phyloP scores from a whole-genome alignment of 495 filamentous ascomycete genomes.

The Penicillium alfredii region DNA sequence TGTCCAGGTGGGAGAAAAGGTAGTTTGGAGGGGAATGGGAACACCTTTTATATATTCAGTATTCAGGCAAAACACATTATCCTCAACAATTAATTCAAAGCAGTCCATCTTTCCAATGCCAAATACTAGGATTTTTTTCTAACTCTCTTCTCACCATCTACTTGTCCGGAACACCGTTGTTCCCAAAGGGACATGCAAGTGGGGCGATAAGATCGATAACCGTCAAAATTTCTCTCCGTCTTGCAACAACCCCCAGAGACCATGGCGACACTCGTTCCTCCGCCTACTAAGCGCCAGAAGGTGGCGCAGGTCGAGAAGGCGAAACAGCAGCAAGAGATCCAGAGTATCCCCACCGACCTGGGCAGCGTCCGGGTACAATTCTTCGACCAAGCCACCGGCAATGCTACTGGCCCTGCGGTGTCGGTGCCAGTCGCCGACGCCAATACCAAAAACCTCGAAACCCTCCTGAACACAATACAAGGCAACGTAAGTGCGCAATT shows the following conservation, averaged over 20 bases:
- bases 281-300: constrained; percentile 86
- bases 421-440: constrained; percentile 81
- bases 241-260: constrained; percentile 8
- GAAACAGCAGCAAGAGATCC: constrained; percentile 68
- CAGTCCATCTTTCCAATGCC: no score
- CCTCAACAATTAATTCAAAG: no score
- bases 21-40: no score
- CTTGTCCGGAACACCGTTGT: no score
- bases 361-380: constrained; percentile 84
- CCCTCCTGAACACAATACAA: constrained; percentile 83
- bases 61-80: no score
- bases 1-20: no score
- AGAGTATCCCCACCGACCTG: constrained; percentile 61
- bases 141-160: no score
- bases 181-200: no score
- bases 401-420: constrained; percentile 60
- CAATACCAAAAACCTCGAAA: constrained; percentile 80
- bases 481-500: constrained; percentile 56
- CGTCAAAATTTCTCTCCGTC: constrained; percentile 20
- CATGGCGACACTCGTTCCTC: constrained; percentile 88
- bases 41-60: no score
- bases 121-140: no score
- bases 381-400: constrained; percentile 73
- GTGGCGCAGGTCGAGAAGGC: constrained; percentile 67
- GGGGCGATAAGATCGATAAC: constrained; percentile 12